Evolutionary conservation across 148 eudicot genomes (phyloP), one percentile per base, ranked within the genome.

Genomic region (Rhododendron vialii): DNA sequence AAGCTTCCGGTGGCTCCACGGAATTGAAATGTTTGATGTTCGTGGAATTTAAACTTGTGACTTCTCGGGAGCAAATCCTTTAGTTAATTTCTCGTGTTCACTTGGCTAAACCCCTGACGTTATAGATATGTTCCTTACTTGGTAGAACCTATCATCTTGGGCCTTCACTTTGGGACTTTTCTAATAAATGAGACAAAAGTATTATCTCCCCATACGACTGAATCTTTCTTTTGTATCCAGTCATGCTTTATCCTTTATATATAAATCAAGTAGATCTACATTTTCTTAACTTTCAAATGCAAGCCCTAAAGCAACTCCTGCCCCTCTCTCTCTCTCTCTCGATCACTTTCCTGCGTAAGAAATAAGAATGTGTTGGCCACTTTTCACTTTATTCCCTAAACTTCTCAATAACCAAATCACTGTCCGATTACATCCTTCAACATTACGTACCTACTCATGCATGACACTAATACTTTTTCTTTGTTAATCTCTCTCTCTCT

Each of bases 181-280:
- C 83, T 30, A 90, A 86, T 30, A 90, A 90, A 86, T 84, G 90
- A 87, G 93, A 92, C 92, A 92, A 90, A 93, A 93, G 93, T 85
- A 57, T 57, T 35, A 84, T 89, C 84, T 81, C 63, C 85, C 36
- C 85, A 55, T 77, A 53, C 76, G 84, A 89, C 83, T 88, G 88
- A 81, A 85, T 87, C 87, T 84, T 26, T 55, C 22, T 43, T 76
- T 51, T 12, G 63, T 41, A 65, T 65, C 87, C 83, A 36, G 80
- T 82, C 86, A 86, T 77, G 81, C 67, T 51, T 77, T 85, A 0
- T 35, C 36, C 35, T 59, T 15, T 12, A 41, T 47, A 30, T 3
- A 80, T 26, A 35, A 30, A 48, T 73, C 47, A 20, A 4, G 13
- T 35, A 84, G 48, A 74, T 55, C 81, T 84, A 22, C 61, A 53